These are phyloP conservation scores for Neurospora intermedia DNA, from an alignment of 495 filamentous ascomycete genomes.

Conservation along the genomic window DNA sequence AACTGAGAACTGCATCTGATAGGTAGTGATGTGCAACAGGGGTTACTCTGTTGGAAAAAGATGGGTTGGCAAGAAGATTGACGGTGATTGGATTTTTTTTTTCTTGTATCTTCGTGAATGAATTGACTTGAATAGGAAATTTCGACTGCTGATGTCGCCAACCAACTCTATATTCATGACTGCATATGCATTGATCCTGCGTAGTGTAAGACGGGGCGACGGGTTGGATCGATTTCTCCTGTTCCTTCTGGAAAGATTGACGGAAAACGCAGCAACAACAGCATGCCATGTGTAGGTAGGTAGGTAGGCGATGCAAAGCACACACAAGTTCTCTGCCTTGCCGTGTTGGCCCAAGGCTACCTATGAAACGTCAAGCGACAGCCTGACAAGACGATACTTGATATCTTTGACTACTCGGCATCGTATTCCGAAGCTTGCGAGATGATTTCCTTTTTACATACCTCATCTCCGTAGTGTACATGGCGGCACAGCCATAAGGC, in stretches of 20 bases:
- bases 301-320: neutral
- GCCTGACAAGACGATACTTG: neutral
- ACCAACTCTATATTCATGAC: neutral
- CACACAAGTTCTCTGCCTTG: neutral
- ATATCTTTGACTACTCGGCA: neutral
- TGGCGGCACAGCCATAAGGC: neutral
- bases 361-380: neutral
- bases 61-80: neutral
- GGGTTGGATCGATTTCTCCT: neutral
- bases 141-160: neutral
- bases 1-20: neutral
- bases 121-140: neutral
- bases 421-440: neutral
- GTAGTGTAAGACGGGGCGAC: neutral
- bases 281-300: no score
- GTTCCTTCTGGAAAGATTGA: no score
- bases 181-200: neutral
- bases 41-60: neutral
- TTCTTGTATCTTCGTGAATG: neutral
- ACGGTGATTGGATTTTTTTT: neutral
- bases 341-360: neutral
- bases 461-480: neutral
- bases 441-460: neutral
- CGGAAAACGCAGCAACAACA: no score
- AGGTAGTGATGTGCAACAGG: neutral